phyloP scores from a whole-genome alignment of 768 basidiomycete species.

The Hygrophoropsis aurantiaca region DNA sequence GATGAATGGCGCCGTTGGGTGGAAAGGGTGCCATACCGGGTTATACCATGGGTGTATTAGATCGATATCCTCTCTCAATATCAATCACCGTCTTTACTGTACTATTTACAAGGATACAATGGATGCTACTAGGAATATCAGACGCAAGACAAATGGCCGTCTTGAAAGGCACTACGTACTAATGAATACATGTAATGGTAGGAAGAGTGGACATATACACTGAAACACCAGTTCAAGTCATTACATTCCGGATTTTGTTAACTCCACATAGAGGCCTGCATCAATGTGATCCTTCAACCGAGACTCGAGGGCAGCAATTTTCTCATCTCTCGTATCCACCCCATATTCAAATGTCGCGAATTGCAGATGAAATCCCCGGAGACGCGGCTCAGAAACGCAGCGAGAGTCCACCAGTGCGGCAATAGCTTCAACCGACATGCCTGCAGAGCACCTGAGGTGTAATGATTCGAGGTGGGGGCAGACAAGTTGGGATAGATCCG shows the following conservation, averaged over 20 bases:
- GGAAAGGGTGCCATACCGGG: constrained; percentile 17
- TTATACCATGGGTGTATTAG: constrained; percentile 23
- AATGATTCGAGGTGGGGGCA: constrained; percentile 25
- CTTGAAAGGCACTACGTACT: neutral
- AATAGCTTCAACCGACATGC: constrained; percentile 21
- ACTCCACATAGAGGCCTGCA: constrained; percentile 16
- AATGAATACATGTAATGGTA: neutral
- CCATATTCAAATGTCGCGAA: constrained; percentile 29
- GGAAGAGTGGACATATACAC: neutral
- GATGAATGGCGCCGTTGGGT: constrained; percentile 24
- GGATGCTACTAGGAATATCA: too few relatives aligned
- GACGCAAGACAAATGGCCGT: too few relatives aligned
- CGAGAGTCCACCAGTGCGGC: constrained; percentile 25
- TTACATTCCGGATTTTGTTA: constrained; percentile 20
- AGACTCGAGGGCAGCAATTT: constrained; percentile 16
- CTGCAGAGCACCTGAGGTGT: constrained; percentile 23
- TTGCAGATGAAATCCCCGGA: constrained; percentile 22
- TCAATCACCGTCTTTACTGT: too few relatives aligned
- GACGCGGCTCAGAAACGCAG: constrained; percentile 4
- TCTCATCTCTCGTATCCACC: constrained; percentile 25
- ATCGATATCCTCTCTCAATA: neutral
- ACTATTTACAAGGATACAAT: too few relatives aligned
- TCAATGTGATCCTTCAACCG: constrained; percentile 19
- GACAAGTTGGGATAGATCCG: neutral
- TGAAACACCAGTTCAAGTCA: constrained; percentile 7